phyloP scores from a whole-genome alignment of 2,329 filamentous ascomycete genomes.

The Pseudomassariella vexata region DNA sequence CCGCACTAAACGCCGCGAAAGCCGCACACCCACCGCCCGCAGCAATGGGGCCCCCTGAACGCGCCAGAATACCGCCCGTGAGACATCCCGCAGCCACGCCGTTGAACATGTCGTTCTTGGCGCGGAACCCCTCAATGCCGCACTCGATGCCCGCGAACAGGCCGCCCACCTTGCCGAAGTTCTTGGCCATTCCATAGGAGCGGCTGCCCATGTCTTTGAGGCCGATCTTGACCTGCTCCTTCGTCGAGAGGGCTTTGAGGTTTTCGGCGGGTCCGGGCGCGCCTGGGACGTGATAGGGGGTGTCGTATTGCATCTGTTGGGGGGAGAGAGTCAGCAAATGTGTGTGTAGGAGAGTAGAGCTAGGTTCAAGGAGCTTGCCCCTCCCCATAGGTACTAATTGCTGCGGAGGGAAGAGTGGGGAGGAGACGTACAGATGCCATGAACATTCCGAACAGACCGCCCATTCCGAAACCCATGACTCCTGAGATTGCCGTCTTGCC shows the following conservation, averaged over 20 bases:
- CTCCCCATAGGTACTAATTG: no score
- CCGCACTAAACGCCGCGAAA: constrained; percentile 87
- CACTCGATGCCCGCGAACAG: constrained; percentile 93
- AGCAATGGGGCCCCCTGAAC: constrained; percentile 83
- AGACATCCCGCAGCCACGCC: constrained; percentile 83
- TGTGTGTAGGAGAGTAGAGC: no score
- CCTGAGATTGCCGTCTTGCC: constrained; percentile 86
- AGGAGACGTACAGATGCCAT: constrained; percentile 78
- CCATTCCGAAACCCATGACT: constrained; percentile 89
- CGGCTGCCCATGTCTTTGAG: constrained; percentile 93
- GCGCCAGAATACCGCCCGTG: constrained; percentile 82
- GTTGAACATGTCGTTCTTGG: constrained; percentile 91
- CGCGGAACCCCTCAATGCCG: constrained; percentile 84
- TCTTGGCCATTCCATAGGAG: constrained; percentile 80
- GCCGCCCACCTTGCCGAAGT: constrained; percentile 89
- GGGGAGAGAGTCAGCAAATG: constrained; percentile 1
- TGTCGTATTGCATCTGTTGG: constrained; percentile 92
- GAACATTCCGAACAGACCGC: constrained; percentile 91
- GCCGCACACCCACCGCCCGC: constrained; percentile 82
- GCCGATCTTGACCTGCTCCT: constrained; percentile 76
- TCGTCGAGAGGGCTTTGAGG: constrained; percentile 64
- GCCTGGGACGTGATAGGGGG: constrained; percentile 59
- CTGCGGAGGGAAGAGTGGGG: constrained; percentile 1
- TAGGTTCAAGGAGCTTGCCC: no score
- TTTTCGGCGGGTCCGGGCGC: constrained; percentile 25